These are phyloP conservation scores for Epichloe coenophiala DNA, from an alignment of 2,329 filamentous ascomycete species.

Conservation along the genomic window DNA sequence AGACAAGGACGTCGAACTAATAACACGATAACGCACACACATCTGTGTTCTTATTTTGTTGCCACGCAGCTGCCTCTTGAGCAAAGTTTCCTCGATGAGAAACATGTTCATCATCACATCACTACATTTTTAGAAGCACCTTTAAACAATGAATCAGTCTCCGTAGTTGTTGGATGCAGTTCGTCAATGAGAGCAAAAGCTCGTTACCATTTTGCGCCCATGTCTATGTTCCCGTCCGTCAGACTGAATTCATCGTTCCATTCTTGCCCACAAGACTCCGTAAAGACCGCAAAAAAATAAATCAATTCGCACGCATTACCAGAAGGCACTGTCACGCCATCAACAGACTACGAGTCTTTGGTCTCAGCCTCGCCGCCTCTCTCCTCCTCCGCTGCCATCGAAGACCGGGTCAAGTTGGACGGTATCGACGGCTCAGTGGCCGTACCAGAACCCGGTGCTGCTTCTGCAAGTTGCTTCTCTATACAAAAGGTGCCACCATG, in stretches of 20 bases:
- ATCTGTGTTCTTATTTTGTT: too few relatives aligned
- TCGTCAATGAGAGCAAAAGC: neutral
- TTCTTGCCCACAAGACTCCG: neutral
- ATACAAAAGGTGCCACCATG: neutral
- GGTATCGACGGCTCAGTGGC: constrained; percentile 33
- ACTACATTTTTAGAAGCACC: too few relatives aligned
- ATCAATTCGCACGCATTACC: neutral
- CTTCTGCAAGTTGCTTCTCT: constrained; percentile 41
- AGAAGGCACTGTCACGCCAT: neutral
- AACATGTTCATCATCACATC: too few relatives aligned
- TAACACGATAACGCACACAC: too few relatives aligned
- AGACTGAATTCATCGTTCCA: neutral
- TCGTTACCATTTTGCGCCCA: neutral
- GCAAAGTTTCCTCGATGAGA: too few relatives aligned
- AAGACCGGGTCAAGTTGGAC: constrained; percentile 34
- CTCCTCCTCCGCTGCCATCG: constrained; percentile 27
- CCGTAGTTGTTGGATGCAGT: too few relatives aligned
- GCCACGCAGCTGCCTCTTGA: too few relatives aligned
- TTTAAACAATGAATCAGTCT: too few relatives aligned
- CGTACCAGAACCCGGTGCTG: constrained; percentile 16
- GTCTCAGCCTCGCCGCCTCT: constrained; percentile 7
- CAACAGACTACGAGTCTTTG: constrained; percentile 8
- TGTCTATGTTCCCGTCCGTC: neutral
- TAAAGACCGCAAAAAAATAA: neutral
- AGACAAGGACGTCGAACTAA: too few relatives aligned